Evolutionary conservation across 257 asterid species (phyloP).

Genomic region (Gentiana dahurica): DNA sequence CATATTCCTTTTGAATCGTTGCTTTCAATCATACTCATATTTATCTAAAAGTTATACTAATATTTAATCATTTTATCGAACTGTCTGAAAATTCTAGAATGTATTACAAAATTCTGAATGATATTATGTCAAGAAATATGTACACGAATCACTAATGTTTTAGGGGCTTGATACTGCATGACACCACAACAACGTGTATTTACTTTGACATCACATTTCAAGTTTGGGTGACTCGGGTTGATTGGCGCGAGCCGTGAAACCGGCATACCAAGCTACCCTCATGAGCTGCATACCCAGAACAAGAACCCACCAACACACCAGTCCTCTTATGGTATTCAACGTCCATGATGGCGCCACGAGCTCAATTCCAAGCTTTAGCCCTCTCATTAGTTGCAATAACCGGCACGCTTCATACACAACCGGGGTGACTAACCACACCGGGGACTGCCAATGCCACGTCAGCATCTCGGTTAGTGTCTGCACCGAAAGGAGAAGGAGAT

Average conservation of each 20-base stretch:
- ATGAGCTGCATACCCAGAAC: conserved; percentile 93
- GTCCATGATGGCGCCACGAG: conserved; percentile 63
- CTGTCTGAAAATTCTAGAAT: too few relatives aligned
- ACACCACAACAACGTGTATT: too few relatives aligned
- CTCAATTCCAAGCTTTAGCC: conserved; percentile 78
- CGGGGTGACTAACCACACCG: conserved; percentile 89
- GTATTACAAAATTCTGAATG: too few relatives aligned
- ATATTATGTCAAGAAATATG: too few relatives aligned
- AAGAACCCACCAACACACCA: conserved; percentile 92
- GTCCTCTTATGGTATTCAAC: conserved; percentile 56
- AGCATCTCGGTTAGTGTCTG: conserved; percentile 82
- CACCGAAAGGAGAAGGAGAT: conserved; percentile 63
- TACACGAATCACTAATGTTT: too few relatives aligned
- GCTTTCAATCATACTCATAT: too few relatives aligned
- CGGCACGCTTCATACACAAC: conserved; percentile 79
- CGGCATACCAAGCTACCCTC: conserved; percentile 97
- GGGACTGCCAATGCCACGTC: conserved; percentile 97
- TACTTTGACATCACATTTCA: too few relatives aligned
- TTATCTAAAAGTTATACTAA: too few relatives aligned
- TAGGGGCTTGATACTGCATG: background rate
- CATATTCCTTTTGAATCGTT: too few relatives aligned
- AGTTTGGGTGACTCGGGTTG: conserved; percentile 15
- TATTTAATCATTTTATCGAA: too few relatives aligned
- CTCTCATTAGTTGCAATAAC: conserved; percentile 85
- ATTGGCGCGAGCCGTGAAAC: conserved; percentile 46